Base-by-base conservation (phyloP, 2,329 filamentous ascomycete genomes). In the Setomelanomma holmii region DNA sequence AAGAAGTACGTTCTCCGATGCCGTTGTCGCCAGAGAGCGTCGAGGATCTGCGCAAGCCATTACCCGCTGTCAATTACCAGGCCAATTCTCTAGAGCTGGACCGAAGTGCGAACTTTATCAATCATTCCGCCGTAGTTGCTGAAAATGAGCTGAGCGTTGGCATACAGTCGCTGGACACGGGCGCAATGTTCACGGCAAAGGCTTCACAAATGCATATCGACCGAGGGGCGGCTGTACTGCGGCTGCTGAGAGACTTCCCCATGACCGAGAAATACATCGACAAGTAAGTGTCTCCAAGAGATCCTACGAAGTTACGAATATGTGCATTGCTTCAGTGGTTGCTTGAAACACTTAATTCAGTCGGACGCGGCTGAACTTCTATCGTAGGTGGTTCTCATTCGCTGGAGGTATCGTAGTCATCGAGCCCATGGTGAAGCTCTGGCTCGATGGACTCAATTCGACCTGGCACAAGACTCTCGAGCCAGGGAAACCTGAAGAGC, bases 361-460 rank as follows among this genome's bases (percentile, higher is more conserved):
- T n/a, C n/a, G n/a, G n/a, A n/a, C n/a, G n/a, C n/a, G n/a, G n/a
- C n/a, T n/a, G n/a, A 35, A 19, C 24, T 3, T 30, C 27, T 8
- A 30, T 30, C 12, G 3, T 12, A 49, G 47, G 33, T 61, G 60
- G 64, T 73, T 72, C 40, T 66, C 63, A 3, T 65, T 69, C 16
- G 63, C 61, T 3, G 56, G 63, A 23, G 71, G 71, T 0, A 56
- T 72, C n/a, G 56, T 74, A n/a, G 51, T 74, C 12, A 68, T 73
- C 36, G 70, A 68, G 47, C 69, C 71, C 0, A 72, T 74, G 61
- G 55, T 72, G 17, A 69, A 67, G 40, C 65, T 69, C 4, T 73
- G 64, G 51, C 56, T 60, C 2, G 40, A 58, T 5, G 64, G 61
- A 1, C n/a, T 74, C 5, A 68, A 62, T 60, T 55, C 58, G 3